Evolutionary conservation across 2,329 filamentous ascomycete species (phyloP), one percentile per base, ranked within the genome.

Genomic region (Elsinoe australis): DNA sequence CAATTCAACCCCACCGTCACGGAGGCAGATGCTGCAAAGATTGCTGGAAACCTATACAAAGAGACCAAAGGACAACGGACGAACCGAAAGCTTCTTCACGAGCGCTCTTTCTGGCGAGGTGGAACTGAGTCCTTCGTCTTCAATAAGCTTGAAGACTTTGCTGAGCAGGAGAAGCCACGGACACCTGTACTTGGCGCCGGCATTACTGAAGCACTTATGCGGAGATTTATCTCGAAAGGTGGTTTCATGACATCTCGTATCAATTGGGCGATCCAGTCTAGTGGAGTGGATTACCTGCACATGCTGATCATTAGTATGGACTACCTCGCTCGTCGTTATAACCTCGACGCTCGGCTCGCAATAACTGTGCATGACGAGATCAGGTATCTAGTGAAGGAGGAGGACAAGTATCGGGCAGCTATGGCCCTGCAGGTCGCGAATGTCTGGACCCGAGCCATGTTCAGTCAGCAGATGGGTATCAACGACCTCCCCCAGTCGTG

Each of bases 301-400:
- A 79, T 98, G 3, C 76, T 98, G 14, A 87, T 98, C 54, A 79
- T 96, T 2, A 76, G 81, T 10, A 98, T 98, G 94, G 89, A 96
- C 62, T 95, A 94, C 61, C 75, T 98, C 2, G 82, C 83, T 47
- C 79, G 87, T 1, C 84, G 83, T 4, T 98, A 85, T 71, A 89
- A 86, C 58, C 79, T 98, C 52, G 67, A 85, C 47, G 88, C 88
- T 3, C 85, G 94, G 1, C 71, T 98, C 1, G 80, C 90, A 12
- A 87, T 98, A 52, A 96, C 90, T 0, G 92, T 98, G 0, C 92
- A 98, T 63, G 94, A 98, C 59, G 94, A 98, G 66, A 96, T 98
- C 53, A 79, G 92, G 12, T 98, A 98, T 59, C 74, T 98, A 0
- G 88, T 95, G 33, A 83, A 82, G 59, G 76, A 89, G 2, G 73